Evolutionary conservation across 192 early-diverging fungal genomes (phyloP).

Genomic region (Pilobolus umbonatus): DNA sequence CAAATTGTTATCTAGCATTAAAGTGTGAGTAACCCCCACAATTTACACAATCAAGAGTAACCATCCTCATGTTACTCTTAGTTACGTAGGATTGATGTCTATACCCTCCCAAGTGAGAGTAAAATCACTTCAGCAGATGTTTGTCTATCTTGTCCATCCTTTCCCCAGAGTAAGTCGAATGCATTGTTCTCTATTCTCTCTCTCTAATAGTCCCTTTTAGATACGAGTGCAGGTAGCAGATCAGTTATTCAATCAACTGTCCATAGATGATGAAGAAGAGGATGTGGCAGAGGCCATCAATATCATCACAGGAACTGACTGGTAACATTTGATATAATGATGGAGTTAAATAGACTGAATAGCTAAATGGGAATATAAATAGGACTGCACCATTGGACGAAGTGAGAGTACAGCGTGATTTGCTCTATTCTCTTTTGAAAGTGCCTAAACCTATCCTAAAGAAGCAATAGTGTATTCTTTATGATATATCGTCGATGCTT

Average conservation of each 20-base stretch:
- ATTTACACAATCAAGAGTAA: not conserved
- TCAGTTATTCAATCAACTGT: conserved; percentile 63
- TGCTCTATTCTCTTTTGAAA: conserved; percentile 29
- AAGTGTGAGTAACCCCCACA: conserved; percentile 46
- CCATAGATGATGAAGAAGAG: conserved; percentile 47
- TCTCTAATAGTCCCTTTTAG: conserved; percentile 23
- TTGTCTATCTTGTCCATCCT: conserved; percentile 66
- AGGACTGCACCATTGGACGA: conserved; percentile 43
- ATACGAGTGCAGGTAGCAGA: conserved; percentile 68
- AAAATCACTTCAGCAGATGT: conserved; percentile 52
- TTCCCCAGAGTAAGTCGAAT: conserved; percentile 59
- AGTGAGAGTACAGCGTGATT: conserved; percentile 42
- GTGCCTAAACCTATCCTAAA: conserved; percentile 20
- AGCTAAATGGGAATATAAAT: not conserved
- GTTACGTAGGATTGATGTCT: conserved; percentile 16
- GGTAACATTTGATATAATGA: too few species aligned
- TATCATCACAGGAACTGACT: conserved; percentile 59
- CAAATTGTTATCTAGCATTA: conserved; percentile 59
- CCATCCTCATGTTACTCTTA: conserved; percentile 11
- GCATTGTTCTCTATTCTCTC: not conserved
- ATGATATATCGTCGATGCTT: too few species aligned
- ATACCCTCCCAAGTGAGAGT: conserved; percentile 33
- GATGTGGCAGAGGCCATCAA: conserved; percentile 52
- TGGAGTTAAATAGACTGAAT: not conserved
- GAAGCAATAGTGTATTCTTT: too few species aligned